phyloP scores from a whole-genome alignment of 441 rosid genomes.

The Pelargonium myrrhifolium region DNA sequence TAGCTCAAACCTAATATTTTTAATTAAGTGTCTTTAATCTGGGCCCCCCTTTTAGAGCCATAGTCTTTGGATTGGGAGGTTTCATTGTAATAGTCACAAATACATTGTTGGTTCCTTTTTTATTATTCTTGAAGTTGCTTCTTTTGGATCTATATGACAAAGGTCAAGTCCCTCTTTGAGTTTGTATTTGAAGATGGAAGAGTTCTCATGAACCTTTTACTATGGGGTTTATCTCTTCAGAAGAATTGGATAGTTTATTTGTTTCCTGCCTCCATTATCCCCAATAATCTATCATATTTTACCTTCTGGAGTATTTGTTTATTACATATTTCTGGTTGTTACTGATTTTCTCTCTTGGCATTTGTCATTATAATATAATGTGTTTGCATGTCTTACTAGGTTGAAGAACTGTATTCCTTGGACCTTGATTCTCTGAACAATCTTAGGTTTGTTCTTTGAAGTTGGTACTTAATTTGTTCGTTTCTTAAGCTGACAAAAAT shows the following conservation, averaged over 20 bases:
- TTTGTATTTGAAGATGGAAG: not conserved
- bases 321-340: constrained; percentile 3
- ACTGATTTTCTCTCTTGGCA: not conserved
- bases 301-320: not conserved
- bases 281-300: not conserved
- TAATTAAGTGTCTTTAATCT: not conserved
- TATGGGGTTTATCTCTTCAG: not conserved
- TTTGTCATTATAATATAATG: constrained; percentile 8
- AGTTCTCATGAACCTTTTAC: not conserved
- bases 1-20: not conserved
- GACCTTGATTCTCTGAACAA: constrained; percentile 79
- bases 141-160: not conserved
- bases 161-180: not conserved
- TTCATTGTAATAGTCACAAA: not conserved
- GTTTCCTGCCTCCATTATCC: not conserved
- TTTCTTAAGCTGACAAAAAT: not conserved
- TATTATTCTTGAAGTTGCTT: not conserved
- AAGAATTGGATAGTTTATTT: not conserved
- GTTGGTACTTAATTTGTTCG: not conserved
- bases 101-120: not conserved
- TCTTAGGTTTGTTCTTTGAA: constrained; percentile 50
- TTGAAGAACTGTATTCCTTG: constrained; percentile 88
- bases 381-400: constrained; percentile 38
- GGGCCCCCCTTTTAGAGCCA: not conserved
- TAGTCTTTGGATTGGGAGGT: not conserved